Percentiles rank a stretch among this genome's conserved stretches.
phyloP scores from a whole-genome alignment of 129 eudicot genomes.

The Helianthus tuberosus region DNA sequence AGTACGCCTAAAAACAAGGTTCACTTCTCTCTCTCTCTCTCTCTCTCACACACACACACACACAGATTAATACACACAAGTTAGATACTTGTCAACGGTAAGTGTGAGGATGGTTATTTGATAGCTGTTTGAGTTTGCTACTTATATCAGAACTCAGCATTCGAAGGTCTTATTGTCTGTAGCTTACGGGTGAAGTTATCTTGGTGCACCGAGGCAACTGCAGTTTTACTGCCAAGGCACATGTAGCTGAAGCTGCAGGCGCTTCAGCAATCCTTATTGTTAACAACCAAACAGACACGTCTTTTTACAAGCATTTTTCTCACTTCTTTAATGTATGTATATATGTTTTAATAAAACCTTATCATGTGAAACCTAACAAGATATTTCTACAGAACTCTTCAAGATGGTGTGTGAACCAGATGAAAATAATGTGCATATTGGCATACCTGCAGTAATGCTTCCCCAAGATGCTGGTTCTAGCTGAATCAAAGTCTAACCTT shows the following conservation, averaged over 20 bases:
- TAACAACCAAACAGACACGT: slow-evolving; percentile 71
- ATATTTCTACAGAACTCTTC: slow-evolving; percentile 71
- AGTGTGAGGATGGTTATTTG: slow-evolving; percentile 25
- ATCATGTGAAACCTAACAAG: slow-evolving; percentile 21
- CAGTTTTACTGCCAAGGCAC: slow-evolving; percentile 90
- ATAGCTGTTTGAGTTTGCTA: slow-evolving; percentile 34
- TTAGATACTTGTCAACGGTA: slow-evolving; percentile 13
- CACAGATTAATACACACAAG: too few species aligned
- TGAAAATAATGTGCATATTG: slow-evolving; percentile 57
- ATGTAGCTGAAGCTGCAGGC: slow-evolving; percentile 96
- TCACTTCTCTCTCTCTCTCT: not conserved
- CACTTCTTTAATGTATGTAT: too few species aligned
- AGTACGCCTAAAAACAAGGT: slow-evolving; percentile 89
- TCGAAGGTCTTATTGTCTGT: slow-evolving; percentile 44
- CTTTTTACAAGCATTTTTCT: slow-evolving; percentile 17
- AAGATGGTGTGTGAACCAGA: slow-evolving; percentile 95
- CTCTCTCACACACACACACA: slow-evolving; percentile 6
- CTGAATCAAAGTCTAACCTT: too few species aligned
- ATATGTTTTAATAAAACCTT: too few species aligned
- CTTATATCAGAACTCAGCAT: slow-evolving; percentile 44
- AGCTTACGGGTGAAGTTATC: slow-evolving; percentile 97
- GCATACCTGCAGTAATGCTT: slow-evolving; percentile 95
- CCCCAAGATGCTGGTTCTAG: slow-evolving; percentile 92
- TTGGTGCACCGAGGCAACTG: slow-evolving; percentile 98
- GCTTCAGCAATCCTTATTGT: slow-evolving; percentile 93